Conservation (phyloP, 768 basidiomycete species). For the Boletus rex-veris region DNA sequence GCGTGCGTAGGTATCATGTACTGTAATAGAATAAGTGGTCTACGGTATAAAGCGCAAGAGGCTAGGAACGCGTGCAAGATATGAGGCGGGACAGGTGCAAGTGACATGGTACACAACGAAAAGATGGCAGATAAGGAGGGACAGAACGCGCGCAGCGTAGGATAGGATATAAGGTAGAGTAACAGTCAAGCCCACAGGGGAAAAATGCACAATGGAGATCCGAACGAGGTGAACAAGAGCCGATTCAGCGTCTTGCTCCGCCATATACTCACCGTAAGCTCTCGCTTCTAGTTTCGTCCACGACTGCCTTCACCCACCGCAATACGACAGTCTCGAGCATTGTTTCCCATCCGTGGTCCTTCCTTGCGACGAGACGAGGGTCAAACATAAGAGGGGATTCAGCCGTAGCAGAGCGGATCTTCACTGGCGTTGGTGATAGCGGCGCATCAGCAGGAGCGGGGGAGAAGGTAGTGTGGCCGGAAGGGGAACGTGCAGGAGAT, state of each 20-base stretch:
- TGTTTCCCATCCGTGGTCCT: slow-evolving; percentile 74
- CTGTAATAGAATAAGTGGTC: slow-evolving; percentile 10
- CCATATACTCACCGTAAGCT: slow-evolving; percentile 15
- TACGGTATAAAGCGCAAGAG: slow-evolving; percentile 7
- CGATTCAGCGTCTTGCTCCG: neutral
- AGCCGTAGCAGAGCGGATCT: slow-evolving; percentile 36
- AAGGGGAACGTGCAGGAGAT: slow-evolving; percentile 23
- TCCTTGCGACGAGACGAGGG: slow-evolving; percentile 65
- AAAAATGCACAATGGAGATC: slow-evolving; percentile 6
- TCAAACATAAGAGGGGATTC: slow-evolving; percentile 65
- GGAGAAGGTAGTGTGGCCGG: slow-evolving; percentile 5
- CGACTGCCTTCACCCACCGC: slow-evolving; percentile 65
- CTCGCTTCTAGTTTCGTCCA: slow-evolving; percentile 59
- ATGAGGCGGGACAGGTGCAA: slow-evolving; percentile 3
- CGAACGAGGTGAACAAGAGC: neutral
- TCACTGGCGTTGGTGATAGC: slow-evolving; percentile 32
- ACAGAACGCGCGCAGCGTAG: slow-evolving; percentile 1
- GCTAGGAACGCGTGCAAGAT: neutral
- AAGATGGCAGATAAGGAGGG: neutral
- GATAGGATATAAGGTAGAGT: slow-evolving; percentile 14
- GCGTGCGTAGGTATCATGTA: slow-evolving; percentile 12
- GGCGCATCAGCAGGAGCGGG: slow-evolving; percentile 12
- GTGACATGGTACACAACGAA: neutral
- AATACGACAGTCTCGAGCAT: slow-evolving; percentile 67
- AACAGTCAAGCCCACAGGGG: slow-evolving; percentile 4